phyloP scores from a whole-genome alignment of 2,329 filamentous ascomycete species.

The Pyrenochaeta sp. region DNA sequence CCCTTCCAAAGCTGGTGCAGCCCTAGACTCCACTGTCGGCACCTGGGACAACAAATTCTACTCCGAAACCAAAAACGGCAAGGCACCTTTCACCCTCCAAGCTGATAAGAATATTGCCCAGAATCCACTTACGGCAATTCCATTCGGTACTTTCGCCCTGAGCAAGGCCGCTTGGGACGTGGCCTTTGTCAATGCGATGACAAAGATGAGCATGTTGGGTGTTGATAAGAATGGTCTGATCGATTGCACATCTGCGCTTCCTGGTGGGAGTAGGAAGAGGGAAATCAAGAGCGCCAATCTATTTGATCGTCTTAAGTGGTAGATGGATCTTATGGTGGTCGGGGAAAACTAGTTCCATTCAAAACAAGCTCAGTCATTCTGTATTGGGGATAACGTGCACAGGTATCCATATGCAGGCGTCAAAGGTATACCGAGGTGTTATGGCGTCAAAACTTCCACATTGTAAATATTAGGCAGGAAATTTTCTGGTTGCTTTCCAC shows the following conservation, averaged over 20 bases:
- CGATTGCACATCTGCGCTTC: constrained; percentile 46
- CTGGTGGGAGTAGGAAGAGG: constrained; percentile 40
- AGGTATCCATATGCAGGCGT: no score
- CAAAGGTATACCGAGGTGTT: no score
- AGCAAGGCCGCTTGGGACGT: constrained; percentile 40
- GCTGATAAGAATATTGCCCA: constrained; percentile 40
- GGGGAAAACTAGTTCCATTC: no score
- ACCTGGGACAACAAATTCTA: constrained; percentile 50
- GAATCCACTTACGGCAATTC: constrained; percentile 25
- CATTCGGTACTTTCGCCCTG: constrained; percentile 32
- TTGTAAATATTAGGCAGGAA: no score
- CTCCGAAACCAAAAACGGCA: constrained; percentile 37
- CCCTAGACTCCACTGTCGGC: constrained; percentile 47
- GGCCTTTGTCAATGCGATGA: constrained; percentile 47
- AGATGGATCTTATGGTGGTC: no score
- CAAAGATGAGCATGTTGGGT: constrained; percentile 48
- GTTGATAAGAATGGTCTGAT: constrained; percentile 29
- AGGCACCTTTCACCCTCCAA: constrained; percentile 39
- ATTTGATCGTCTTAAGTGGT: constrained; percentile 35
- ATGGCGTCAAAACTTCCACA: no score
- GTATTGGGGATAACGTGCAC: no score
- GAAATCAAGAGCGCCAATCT: constrained; percentile 41
- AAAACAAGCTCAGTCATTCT: no score
- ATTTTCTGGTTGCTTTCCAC: no score
- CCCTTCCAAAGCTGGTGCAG: constrained; percentile 31